Percentiles rank a stretch among this genome's conserved stretches.
These are phyloP conservation scores for Flaveria floridana DNA, from an alignment of 140 eudicot species.

Conservation along the genomic window DNA sequence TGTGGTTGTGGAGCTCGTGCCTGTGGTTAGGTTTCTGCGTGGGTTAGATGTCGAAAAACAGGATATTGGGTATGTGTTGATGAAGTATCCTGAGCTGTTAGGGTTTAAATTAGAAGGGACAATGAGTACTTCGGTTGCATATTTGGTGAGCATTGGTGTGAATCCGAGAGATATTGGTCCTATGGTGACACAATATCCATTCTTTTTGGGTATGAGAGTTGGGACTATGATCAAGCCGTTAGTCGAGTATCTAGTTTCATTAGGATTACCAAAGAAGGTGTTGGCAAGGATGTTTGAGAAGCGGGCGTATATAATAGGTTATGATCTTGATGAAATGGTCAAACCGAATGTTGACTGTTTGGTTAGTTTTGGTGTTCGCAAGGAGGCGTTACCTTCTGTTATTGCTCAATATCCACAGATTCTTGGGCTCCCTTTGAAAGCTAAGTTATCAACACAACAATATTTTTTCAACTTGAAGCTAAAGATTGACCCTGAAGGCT, in stretches of 20 bases:
- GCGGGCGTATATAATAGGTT: slow-evolving; percentile 79
- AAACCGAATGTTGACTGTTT: slow-evolving; percentile 90
- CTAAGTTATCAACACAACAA: slow-evolving; percentile 82
- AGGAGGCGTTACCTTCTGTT: slow-evolving; percentile 55
- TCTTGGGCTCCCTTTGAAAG: slow-evolving; percentile 88
- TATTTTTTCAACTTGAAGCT: slow-evolving; percentile 75
- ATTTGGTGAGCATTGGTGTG: slow-evolving; percentile 90
- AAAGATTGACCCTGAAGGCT: slow-evolving; percentile 86
- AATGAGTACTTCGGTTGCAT: slow-evolving; percentile 95
- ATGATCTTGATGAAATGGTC: slow-evolving; percentile 70
- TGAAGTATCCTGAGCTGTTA: slow-evolving; percentile 83
- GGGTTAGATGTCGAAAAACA: slow-evolving; percentile 90
- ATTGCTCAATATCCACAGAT: slow-evolving; percentile 91
- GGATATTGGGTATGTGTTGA: slow-evolving; percentile 85
- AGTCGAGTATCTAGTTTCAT: slow-evolving; percentile 71
- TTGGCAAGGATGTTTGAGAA: slow-evolving; percentile 84
- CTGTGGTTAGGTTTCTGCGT: slow-evolving; percentile 73
- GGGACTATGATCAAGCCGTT: slow-evolving; percentile 95
- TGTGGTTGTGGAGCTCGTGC: slow-evolving; percentile 87
- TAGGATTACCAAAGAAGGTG: slow-evolving; percentile 81
- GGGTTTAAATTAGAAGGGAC: slow-evolving; percentile 97
- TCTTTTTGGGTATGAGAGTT: slow-evolving; percentile 85
- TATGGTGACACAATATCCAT: slow-evolving; percentile 93
- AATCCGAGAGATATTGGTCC: slow-evolving; percentile 93
- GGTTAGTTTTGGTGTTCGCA: slow-evolving; percentile 72